Conservation (phyloP, 352 stramenopile species). For the Thalassiosira oceanica region DNA sequence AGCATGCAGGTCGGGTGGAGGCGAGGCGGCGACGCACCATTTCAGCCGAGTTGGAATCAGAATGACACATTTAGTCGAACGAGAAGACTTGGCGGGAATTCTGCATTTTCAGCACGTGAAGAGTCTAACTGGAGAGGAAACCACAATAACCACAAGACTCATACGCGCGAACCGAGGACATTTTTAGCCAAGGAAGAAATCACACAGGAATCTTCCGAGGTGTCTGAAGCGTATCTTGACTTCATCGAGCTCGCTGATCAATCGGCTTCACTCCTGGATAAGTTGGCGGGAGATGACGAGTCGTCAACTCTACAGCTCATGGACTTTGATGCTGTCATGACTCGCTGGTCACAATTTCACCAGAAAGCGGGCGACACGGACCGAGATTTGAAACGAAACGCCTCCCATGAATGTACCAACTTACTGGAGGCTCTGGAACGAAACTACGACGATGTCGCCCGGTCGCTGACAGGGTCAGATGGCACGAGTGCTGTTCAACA, state of each 20-base stretch:
- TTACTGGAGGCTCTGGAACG: slow-evolving; percentile 28
- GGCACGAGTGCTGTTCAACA: no score
- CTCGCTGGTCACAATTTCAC: slow-evolving; percentile 28
- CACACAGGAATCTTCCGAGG: background rate
- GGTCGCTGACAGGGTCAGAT: no score
- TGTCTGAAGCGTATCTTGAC: slow-evolving; percentile 5
- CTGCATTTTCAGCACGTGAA: background rate
- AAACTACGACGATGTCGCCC: slow-evolving; percentile 36
- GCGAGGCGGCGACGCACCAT: background rate
- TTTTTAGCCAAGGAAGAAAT: slow-evolving; percentile 1
- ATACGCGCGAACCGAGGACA: background rate
- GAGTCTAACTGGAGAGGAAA: background rate
- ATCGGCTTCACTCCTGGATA: slow-evolving; percentile 2
- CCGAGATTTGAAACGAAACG: slow-evolving; percentile 9
- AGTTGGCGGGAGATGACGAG: slow-evolving; percentile 6
- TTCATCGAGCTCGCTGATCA: slow-evolving; percentile 10
- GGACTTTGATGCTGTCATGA: slow-evolving; percentile 49
- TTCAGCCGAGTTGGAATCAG: background rate
- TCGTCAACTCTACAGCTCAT: slow-evolving; percentile 32
- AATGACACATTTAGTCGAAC: no score
- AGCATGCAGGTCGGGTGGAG: background rate
- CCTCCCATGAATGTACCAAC: slow-evolving; percentile 26
- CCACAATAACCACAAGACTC: background rate
- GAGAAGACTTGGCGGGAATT: no score
- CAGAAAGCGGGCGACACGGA: background rate